Percentiles rank a stretch among this genome's conserved stretches.
phyloP scores from a whole-genome alignment of 108 stramenopile genomes.

The Poteriospumella lacustris region DNA sequence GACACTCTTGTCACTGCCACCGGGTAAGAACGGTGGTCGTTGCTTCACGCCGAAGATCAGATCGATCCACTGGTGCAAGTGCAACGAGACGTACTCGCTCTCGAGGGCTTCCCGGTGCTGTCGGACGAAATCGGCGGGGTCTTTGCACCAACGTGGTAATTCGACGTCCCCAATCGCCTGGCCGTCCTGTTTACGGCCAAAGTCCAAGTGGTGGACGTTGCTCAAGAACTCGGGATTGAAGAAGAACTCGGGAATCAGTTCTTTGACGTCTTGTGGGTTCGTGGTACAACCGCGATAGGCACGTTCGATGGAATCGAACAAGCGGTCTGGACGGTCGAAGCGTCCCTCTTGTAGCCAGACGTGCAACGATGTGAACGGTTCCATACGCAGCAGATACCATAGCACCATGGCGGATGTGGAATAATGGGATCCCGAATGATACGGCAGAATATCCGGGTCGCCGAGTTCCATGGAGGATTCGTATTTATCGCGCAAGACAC shows the following conservation, averaged over 20 bases:
- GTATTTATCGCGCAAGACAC: conserved; percentile 1
- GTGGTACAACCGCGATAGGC: conserved; percentile 67
- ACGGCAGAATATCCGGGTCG: conserved; percentile 17
- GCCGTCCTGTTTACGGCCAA: conserved; percentile 72
- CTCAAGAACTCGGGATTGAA: conserved; percentile 65
- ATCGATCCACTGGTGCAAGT: conserved; percentile 51
- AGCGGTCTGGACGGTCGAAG: conserved; percentile 32
- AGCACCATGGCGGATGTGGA: conserved; percentile 41
- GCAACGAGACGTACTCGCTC: conserved; percentile 12
- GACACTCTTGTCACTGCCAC: conserved; percentile 38
- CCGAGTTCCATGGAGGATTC: not conserved
- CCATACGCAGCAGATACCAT: conserved; percentile 35
- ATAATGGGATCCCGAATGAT: conserved; percentile 31
- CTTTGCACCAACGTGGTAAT: conserved; percentile 84
- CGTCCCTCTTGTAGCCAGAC: conserved; percentile 26
- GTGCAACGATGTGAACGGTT: conserved; percentile 39
- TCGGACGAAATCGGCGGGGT: conserved; percentile 55
- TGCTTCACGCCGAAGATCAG: conserved; percentile 47
- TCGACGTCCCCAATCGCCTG: conserved; percentile 73
- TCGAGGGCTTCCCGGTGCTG: conserved; percentile 39
- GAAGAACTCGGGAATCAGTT: conserved; percentile 35
- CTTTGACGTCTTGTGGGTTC: conserved; percentile 63
- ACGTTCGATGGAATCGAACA: conserved; percentile 31
- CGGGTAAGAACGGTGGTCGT: conserved; percentile 41
- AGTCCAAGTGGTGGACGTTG: conserved; percentile 76